Evolutionary conservation across 2,329 filamentous ascomycete genomes (phyloP).

Genomic region (Trichoderma atrobrunneum): DNA sequence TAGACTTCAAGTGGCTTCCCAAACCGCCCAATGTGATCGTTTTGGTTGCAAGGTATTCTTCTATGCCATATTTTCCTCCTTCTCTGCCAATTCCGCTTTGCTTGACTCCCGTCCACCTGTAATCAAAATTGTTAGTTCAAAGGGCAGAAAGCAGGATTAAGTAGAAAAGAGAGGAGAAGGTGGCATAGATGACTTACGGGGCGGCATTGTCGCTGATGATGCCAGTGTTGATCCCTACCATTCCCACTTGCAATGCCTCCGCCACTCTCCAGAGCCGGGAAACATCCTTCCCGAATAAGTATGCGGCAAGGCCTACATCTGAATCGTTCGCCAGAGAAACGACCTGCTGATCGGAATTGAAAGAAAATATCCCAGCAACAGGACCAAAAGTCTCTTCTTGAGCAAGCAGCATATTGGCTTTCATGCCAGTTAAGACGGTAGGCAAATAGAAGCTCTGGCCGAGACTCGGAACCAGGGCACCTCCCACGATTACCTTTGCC

Average conservation of each 20-base stretch:
- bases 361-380: neutral
- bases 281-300: constrained; percentile 60
- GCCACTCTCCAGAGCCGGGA: constrained; percentile 43
- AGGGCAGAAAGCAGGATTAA: neutral
- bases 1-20: neutral
- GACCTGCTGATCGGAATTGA: neutral
- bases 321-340: neutral
- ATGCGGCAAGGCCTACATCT: constrained; percentile 49
- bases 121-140: neutral
- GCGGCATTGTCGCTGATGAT: neutral
- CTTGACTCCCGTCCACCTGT: neutral
- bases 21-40: neutral
- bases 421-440: neutral
- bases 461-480: neutral
- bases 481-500: neutral
- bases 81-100: neutral
- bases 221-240: constrained; percentile 48
- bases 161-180: neutral
- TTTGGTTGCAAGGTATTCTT: neutral
- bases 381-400: neutral
- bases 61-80: neutral
- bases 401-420: neutral
- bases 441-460: neutral
- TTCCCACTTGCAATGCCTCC: constrained; percentile 59
- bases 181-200: neutral